phyloP scores from a whole-genome alignment of 768 basidiomycete genomes.

The Kwoniella pini region DNA sequence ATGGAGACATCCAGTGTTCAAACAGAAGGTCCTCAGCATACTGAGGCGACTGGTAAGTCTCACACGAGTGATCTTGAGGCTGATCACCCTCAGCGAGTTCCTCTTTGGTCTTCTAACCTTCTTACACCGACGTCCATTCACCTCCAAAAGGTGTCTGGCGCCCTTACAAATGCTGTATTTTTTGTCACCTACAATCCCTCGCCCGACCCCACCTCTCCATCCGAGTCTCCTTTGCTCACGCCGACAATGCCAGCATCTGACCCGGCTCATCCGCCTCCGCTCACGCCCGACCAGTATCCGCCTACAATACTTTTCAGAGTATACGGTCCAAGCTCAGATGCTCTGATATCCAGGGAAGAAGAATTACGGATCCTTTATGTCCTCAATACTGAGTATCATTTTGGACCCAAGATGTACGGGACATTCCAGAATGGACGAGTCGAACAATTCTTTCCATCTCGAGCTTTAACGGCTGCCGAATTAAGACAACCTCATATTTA shows the following conservation, averaged over 20 bases:
- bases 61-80: background rate
- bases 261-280: slow-evolving; percentile 53
- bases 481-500: slow-evolving; percentile 74
- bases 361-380: slow-evolving; percentile 87
- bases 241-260: slow-evolving; percentile 26
- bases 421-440: slow-evolving; percentile 94
- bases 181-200: slow-evolving; percentile 73
- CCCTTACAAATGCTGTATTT: slow-evolving; percentile 93
- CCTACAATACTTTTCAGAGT: slow-evolving; percentile 81
- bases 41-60: slow-evolving; percentile 41
- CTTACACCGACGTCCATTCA: slow-evolving; percentile 56
- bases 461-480: slow-evolving; percentile 73
- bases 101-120: slow-evolving; percentile 49
- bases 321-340: slow-evolving; percentile 82
- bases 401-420: slow-evolving; percentile 89
- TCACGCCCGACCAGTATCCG: slow-evolving; percentile 53
- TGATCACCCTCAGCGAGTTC: slow-evolving; percentile 39
- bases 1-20: slow-evolving; percentile 53
- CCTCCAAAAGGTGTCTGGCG: slow-evolving; percentile 82
- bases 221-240: slow-evolving; percentile 38
- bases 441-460: slow-evolving; percentile 91
- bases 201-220: slow-evolving; percentile 41
- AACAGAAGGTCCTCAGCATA: slow-evolving; percentile 46
- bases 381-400: slow-evolving; percentile 80
- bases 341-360: slow-evolving; percentile 80